Evolutionary conservation across 73 alveolate species (phyloP).

Genomic region (Urostyla sp.): DNA sequence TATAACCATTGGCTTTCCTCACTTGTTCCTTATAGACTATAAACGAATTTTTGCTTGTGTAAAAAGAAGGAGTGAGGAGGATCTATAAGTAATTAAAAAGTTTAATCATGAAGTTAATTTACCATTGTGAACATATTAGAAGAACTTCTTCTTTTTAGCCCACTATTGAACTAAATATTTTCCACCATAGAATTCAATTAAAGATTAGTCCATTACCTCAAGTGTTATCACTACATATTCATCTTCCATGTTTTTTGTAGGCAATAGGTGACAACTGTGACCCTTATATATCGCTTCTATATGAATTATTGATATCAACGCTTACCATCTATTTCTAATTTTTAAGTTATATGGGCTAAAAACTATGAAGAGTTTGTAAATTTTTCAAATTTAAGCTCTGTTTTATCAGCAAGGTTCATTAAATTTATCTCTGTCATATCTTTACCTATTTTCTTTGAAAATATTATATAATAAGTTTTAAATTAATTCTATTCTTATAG

Average conservation of each 20-base stretch:
- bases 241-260: conserved; percentile 28
- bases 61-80: conserved; percentile 35
- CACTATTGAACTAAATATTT: not conserved
- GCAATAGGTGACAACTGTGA: not conserved
- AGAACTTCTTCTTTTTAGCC: conserved; percentile 28
- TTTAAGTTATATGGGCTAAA: no score
- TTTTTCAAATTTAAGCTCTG: no score
- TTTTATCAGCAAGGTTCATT: no score
- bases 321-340: no score
- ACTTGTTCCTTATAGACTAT: not conserved
- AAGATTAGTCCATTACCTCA: conserved; percentile 11
- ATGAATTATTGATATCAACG: no score
- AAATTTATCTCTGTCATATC: no score
- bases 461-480: no score
- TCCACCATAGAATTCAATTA: conserved; percentile 29
- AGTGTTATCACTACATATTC: conserved; percentile 19
- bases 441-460: no score
- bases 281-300: conserved; percentile 27
- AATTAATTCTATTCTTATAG: no score
- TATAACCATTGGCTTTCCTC: conserved; percentile 46
- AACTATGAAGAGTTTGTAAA: no score
- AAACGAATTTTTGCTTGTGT: conserved; percentile 34
- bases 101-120: not conserved
- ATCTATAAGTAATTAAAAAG: not conserved
- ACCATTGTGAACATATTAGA: conserved; percentile 31